Evolutionary conservation across 257 asterid species (phyloP), one percentile per base, ranked within the genome.

Genomic region (Cinchona pubescens): DNA sequence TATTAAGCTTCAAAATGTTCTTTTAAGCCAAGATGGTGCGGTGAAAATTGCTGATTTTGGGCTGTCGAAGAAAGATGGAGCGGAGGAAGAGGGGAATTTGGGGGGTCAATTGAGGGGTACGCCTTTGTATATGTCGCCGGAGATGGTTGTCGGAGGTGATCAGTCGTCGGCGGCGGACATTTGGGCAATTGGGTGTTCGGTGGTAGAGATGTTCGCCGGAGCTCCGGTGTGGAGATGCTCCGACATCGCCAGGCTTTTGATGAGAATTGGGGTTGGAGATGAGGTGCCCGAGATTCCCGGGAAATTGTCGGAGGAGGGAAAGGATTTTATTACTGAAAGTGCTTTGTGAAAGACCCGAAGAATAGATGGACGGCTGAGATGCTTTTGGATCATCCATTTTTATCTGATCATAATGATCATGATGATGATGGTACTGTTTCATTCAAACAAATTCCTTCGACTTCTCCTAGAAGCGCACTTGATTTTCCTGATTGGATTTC

Each of bases 81-180:
- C 48, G 9, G 14, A 25, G 4, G 42, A 79, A 25, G 84, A 23
- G 21, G 67, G 43, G 0, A 73, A 19, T 32, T 37, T 16, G 65
- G 60, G 84, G 29, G 34, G 82, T 61, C 90, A 88, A 75, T 56
- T 94, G 73, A 83, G 96, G 73, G 97, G 98, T 25, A 94, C 97
- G 58, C 98, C 97, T 5, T 34, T 93, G 81, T 93, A 93, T 69
- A 93, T 93, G 98, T 90, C 98, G 75, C 97, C 98, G 79, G 98
- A 93, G 82, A 87, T 87, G 89, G 90, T 90, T 1, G 67, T 85
- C 85, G 88, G 87, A 13, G 88, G 91, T 8, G 88, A 87, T 25
- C 96, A 87, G 79, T 91, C 79, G 1, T 21, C 82, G 8, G 75
- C 97, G 75, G 95, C 98, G 37, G 98, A 93, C 62, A 69, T 93